These are phyloP conservation scores for Lentinula raphanica DNA, from an alignment of 768 basidiomycete species.

Conservation along the genomic window DNA sequence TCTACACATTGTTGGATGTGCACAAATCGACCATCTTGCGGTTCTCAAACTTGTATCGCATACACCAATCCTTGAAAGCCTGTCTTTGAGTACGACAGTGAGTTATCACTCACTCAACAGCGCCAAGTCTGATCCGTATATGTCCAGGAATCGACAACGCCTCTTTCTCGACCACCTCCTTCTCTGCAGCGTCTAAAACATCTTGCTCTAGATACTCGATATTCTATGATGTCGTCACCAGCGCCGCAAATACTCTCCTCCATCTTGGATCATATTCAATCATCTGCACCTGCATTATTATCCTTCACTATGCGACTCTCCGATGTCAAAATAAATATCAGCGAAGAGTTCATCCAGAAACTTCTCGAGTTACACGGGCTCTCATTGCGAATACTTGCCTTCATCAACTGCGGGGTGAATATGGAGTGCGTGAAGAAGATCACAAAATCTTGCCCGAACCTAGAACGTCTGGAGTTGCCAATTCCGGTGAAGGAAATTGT, in stretches of 20 bases:
- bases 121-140: constrained; percentile 1
- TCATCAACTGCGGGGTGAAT: constrained; percentile 42
- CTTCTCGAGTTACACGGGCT: constrained; percentile 35
- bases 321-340: constrained; percentile 35
- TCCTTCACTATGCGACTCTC: constrained; percentile 42
- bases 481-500: constrained; percentile 51
- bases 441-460: constrained; percentile 34
- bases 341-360: constrained; percentile 34
- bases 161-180: constrained; percentile 23
- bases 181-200: constrained; percentile 39
- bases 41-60: constrained; percentile 42
- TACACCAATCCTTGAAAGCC: constrained; percentile 52
- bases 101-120: constrained; percentile 15
- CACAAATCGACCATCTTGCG: constrained; percentile 46
- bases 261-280: constrained; percentile 27
- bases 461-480: constrained; percentile 47
- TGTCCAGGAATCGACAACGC: constrained; percentile 31
- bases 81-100: constrained; percentile 60
- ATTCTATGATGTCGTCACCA: constrained; percentile 22
- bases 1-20: constrained; percentile 59
- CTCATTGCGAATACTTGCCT: constrained; percentile 38
- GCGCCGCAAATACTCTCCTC: constrained; percentile 19
- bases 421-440: constrained; percentile 35
- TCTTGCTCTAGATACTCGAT: constrained; percentile 49
- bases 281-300: constrained; percentile 24